Evolutionary conservation across 768 basidiomycete species (phyloP).

Genomic region (Cystofilobasidium ferigula): DNA sequence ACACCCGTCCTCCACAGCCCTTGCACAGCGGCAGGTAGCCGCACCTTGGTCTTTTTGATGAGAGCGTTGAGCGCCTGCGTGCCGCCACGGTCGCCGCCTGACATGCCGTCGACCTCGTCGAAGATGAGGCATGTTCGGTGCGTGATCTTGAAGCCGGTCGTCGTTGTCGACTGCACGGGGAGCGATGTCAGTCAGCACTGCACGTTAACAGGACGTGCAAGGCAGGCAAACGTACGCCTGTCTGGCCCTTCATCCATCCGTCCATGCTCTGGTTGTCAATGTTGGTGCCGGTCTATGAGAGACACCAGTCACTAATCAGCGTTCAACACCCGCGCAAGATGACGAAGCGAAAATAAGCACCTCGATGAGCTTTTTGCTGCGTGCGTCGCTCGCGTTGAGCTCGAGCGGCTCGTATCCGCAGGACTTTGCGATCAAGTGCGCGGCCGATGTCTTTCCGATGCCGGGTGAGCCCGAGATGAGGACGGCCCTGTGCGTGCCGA

Average conservation of each 20-base stretch:
- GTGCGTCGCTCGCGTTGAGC: constrained; percentile 85
- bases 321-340: not conserved
- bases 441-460: constrained; percentile 94
- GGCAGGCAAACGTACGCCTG: constrained; percentile 39
- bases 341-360: constrained; percentile 41
- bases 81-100: constrained; percentile 90
- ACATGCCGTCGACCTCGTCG: constrained; percentile 99
- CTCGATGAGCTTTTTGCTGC: constrained; percentile 95
- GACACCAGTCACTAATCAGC: not conserved
- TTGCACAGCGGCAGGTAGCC: constrained; percentile 23
- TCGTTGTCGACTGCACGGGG: constrained; percentile 47
- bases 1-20: no score
- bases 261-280: constrained; percentile 80
- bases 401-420: constrained; percentile 88
- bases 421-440: constrained; percentile 81
- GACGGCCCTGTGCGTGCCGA: constrained; percentile 75
- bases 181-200: not conserved
- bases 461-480: constrained; percentile 89
- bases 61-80: constrained; percentile 83
- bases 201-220: constrained; percentile 39
- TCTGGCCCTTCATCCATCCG: constrained; percentile 47
- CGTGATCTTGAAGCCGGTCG: constrained; percentile 61
- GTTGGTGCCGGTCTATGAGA: constrained; percentile 66
- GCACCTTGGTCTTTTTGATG: constrained; percentile 83
- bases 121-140: constrained; percentile 82